These are phyloP conservation scores for Rosa rugosa DNA, from an alignment of 306 rosid genomes.

Conservation along the genomic window DNA sequence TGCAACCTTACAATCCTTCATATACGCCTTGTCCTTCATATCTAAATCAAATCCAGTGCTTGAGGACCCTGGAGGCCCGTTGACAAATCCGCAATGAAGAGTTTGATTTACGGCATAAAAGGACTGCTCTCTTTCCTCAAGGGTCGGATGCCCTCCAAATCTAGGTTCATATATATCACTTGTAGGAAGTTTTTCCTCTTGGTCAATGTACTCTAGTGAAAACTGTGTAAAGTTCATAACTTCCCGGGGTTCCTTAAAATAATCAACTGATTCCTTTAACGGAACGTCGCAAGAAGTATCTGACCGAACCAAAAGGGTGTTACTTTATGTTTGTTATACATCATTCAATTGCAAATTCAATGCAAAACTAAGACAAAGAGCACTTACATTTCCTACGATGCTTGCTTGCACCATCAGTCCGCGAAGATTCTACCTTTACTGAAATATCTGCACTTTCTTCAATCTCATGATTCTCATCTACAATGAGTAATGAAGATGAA, in stretches of 20 bases:
- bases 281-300: conserved; percentile 80
- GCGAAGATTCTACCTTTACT: conserved; percentile 29
- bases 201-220: conserved; percentile 60
- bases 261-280: conserved; percentile 55
- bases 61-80: conserved; percentile 52
- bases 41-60: conserved; percentile 81
- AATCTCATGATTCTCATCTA: conserved; percentile 39
- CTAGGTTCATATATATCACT: conserved; percentile 51
- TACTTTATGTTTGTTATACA: neutral
- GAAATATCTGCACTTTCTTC: conserved; percentile 35
- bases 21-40: conserved; percentile 63
- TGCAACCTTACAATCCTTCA: conserved; percentile 68
- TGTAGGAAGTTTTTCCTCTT: conserved; percentile 41
- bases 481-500: neutral
- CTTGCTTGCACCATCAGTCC: conserved; percentile 33
- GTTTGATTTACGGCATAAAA: conserved; percentile 68
- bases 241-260: conserved; percentile 58
- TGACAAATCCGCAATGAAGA: conserved; percentile 83
- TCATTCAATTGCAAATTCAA: neutral
- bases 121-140: conserved; percentile 72
- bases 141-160: conserved; percentile 88
- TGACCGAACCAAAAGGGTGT: conserved; percentile 25
- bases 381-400: conserved; percentile 64
- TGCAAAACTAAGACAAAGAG: neutral
- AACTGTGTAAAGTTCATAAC: conserved; percentile 55